Conservation (phyloP, 2,329 filamentous ascomycete genomes). For the Fusarium fracticaudum region DNA sequence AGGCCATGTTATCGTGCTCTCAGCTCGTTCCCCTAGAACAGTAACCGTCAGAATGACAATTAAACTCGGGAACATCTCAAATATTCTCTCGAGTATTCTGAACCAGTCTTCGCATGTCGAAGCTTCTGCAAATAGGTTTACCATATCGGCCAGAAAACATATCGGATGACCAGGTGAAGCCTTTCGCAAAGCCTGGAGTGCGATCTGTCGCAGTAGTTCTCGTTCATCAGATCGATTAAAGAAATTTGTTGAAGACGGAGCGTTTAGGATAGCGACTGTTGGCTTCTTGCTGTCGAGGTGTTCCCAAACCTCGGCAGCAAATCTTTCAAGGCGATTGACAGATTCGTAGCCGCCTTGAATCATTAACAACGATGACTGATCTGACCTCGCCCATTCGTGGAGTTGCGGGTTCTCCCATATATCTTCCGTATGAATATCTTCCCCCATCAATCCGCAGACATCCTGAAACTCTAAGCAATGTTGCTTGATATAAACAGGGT, state of each 20-base stretch:
- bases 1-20: background rate
- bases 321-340: background rate
- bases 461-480: background rate
- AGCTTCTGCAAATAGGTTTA: background rate
- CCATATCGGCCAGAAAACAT: background rate
- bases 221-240: background rate
- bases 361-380: background rate
- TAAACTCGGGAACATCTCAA: background rate
- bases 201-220: background rate
- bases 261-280: background rate
- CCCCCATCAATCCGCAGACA: background rate
- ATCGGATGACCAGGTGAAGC: fast-evolving
- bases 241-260: fast-evolving
- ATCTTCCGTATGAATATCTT: background rate
- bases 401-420: background rate
- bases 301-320: background rate
- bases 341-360: background rate
- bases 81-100: background rate
- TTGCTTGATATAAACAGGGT: fast-evolving
- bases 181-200: background rate
- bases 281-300: background rate
- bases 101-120: background rate
- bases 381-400: background rate
- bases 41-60: background rate
- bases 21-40: background rate